Base-by-base conservation (phyloP, 495 filamentous ascomycete species). In the Tetracladium setigerum region DNA sequence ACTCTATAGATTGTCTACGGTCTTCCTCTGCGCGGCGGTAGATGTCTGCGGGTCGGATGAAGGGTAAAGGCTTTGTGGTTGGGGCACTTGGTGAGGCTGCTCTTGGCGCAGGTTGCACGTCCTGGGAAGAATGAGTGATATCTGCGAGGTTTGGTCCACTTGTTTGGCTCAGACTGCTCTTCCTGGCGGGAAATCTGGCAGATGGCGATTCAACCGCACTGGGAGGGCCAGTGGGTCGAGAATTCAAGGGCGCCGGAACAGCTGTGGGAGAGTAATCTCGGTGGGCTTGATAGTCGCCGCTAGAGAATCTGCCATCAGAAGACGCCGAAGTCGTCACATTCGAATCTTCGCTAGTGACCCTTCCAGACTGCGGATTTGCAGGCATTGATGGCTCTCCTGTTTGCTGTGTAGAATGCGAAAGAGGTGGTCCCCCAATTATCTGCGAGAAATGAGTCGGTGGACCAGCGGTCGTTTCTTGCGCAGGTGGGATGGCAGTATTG, bases 41-140 rank as follows among this genome's bases (percentile, higher is more conserved):
- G 30, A 90, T 85, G 52, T 95, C 87, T 16, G 81, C 81, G 10
- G 89, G 86, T 14, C 85, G 73, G 18, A 88, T 71, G 50, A 91
- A 81, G 2, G 83, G 76, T 1, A 76, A 60, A 4, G 76, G 55
- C 52, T 82, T 81, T 18, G 39, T 41, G 15, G 52, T 27, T 30
- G 50, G 19, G 1, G 51, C 6, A 6, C 45, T 31, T 16, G 48
- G 53, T 5, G 56, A 35, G 18, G 35, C 19, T 19, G 39, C 30
- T 18, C 50, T 16, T 13, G 46, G 30, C 37, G 49, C 55, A 15
- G 71, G 68, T 18, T 59, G 36, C 27, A 37, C 18, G 18, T 46
- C 45, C 35, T 37, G 43, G 49, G 35, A 19, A 46, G 41, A 45
- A 12, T 37, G 42, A 17, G 46, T 45, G 30, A 56, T 55, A 2